These are phyloP conservation scores for Dendrothele bispora DNA, from an alignment of 768 basidiomycete species.

Conservation along the genomic window DNA sequence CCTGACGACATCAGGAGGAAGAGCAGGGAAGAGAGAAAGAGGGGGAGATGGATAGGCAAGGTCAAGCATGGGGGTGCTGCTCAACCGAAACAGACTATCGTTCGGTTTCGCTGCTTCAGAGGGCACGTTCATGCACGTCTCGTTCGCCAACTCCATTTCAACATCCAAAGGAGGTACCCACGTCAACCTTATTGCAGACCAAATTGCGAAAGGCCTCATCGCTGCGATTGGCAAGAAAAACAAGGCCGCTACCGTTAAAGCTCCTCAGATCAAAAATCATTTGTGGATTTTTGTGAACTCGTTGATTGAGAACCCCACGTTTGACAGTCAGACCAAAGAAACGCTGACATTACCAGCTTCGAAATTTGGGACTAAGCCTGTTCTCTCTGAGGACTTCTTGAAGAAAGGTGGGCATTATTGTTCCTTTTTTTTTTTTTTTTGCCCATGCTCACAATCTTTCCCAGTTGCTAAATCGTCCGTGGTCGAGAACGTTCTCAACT, in stretches of 20 bases:
- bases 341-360: constrained; percentile 81
- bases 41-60: too few relatives aligned
- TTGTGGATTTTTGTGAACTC: constrained; percentile 99
- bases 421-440: background rate
- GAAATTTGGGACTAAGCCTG: constrained; percentile 90
- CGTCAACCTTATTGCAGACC: constrained; percentile 81
- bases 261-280: constrained; percentile 92
- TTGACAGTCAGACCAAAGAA: constrained; percentile 99
- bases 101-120: constrained; percentile 94
- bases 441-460: too few relatives aligned
- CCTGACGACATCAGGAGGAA: too few relatives aligned
- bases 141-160: constrained; percentile 96
- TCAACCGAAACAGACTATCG: too few relatives aligned
- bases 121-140: constrained; percentile 89
- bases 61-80: too few relatives aligned
- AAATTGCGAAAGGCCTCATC: constrained; percentile 83
- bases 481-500: constrained; percentile 88
- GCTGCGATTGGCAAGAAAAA: constrained; percentile 93
- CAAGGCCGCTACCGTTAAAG: constrained; percentile 92
- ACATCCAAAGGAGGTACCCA: constrained; percentile 97
- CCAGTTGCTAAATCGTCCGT: constrained; percentile 89
- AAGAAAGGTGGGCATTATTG: constrained; percentile 73
- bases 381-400: constrained; percentile 87
- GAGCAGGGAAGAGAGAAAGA: too few relatives aligned
- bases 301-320: constrained; percentile 95